Conservation (phyloP, 179 eudicot species). For the Silene vulgaris region DNA sequence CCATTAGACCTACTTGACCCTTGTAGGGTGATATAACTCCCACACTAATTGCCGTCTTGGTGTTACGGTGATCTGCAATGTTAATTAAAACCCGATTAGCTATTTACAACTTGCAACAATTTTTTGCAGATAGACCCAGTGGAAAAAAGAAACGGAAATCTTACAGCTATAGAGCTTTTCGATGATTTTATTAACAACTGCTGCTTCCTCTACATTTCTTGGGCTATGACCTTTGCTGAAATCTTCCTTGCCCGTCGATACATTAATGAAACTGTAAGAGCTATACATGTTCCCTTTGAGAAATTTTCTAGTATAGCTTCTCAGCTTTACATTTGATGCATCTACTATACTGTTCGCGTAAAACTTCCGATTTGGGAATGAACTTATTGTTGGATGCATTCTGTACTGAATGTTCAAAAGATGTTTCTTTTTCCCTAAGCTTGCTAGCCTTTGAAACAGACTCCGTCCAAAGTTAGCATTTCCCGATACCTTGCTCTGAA, state of each 20-base stretch:
- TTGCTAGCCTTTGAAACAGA: slow-evolving; percentile 49
- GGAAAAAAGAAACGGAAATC: neutral
- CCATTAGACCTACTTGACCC: slow-evolving; percentile 50
- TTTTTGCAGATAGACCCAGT: neutral
- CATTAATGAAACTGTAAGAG: slow-evolving; percentile 60
- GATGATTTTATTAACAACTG: slow-evolving; percentile 35
- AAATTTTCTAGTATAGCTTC: slow-evolving; percentile 31
- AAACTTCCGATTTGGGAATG: slow-evolving; percentile 56
- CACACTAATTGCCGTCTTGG: slow-evolving; percentile 37
- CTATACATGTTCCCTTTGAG: slow-evolving; percentile 45
- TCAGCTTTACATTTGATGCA: slow-evolving; percentile 42
- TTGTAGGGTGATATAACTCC: slow-evolving; percentile 69
- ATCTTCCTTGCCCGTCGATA: slow-evolving; percentile 43
- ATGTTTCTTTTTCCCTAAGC: slow-evolving; percentile 41
- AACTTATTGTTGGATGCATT: slow-evolving; percentile 80
- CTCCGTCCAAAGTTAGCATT: slow-evolving; percentile 57
- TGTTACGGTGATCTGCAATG: slow-evolving; percentile 25
- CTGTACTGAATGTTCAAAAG: slow-evolving; percentile 64
- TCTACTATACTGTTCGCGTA: slow-evolving; percentile 44
- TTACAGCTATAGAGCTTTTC: slow-evolving; percentile 46
- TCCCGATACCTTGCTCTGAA: slow-evolving; percentile 51
- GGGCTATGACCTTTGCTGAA: slow-evolving; percentile 33
- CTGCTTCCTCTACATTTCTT: slow-evolving; percentile 44
- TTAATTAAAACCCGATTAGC: neutral
- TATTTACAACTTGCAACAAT: neutral